phyloP scores from a whole-genome alignment of 1,284 basidiomycete species.

The Apiotrichum veenhuisii region DNA sequence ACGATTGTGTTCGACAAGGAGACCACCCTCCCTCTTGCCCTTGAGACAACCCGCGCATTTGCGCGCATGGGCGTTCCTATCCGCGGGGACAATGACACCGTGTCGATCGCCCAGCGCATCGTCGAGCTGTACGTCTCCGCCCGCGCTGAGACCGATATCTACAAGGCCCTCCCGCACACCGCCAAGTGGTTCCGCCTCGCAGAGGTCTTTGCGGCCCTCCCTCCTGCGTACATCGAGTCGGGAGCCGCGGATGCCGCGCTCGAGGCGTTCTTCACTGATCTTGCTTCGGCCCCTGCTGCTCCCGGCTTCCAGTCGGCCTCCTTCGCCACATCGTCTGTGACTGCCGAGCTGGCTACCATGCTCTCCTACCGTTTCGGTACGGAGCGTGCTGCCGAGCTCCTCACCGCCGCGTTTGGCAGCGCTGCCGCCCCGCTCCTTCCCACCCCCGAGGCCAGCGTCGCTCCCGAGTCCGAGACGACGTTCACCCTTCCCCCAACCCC shows the following conservation, averaged over 20 bases:
- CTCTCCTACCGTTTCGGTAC: conserved; percentile 33
- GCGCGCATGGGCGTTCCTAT: conserved; percentile 14
- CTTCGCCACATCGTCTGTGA: conserved; percentile 34
- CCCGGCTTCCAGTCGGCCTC: conserved; percentile 44
- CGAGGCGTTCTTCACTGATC: conserved; percentile 55
- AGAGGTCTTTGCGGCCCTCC: conserved; percentile 9
- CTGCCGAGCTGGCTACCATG: conserved; percentile 31
- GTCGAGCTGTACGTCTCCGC: conserved; percentile 23
- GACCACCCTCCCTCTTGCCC: conserved; percentile 13
- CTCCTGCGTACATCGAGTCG: conserved; percentile 9
- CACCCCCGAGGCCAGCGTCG: conserved; percentile 4
- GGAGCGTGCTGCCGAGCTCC: conserved; percentile 31
- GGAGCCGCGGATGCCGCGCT: conserved; percentile 42
- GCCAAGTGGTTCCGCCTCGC: conserved; percentile 19
- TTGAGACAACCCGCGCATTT: conserved; percentile 18
- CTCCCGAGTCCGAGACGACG: conserved; percentile 5
- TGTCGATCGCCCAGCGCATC: conserved; percentile 17
- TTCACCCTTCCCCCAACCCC: conserved; percentile 16
- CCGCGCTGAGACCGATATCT: background rate
- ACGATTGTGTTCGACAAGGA: background rate
- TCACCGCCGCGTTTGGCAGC: conserved; percentile 25
- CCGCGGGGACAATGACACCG: background rate
- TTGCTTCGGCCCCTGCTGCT: conserved; percentile 31
- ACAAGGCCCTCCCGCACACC: conserved; percentile 2
- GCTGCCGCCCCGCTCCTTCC: conserved; percentile 16